phyloP scores from a whole-genome alignment of 2,329 filamentous ascomycete genomes.

The Chaetothyriales sp. region DNA sequence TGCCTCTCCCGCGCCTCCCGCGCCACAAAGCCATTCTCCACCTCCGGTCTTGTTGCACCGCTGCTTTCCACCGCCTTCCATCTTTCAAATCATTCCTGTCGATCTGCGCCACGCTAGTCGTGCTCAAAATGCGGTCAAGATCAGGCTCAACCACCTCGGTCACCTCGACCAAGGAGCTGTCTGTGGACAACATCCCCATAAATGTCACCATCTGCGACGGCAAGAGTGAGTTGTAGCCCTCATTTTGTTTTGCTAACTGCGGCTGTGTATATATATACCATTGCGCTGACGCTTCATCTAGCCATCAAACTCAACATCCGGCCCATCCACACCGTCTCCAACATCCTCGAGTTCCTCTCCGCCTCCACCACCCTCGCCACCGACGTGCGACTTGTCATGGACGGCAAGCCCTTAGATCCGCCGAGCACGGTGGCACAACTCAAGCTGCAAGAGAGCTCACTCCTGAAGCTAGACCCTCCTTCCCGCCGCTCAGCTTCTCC shows the following conservation, averaged over 20 bases:
- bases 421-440: constrained; percentile 16
- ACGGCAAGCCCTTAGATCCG: constrained; percentile 39
- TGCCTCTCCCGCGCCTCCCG: background rate
- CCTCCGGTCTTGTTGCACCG: background rate
- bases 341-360: constrained; percentile 41
- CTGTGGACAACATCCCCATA: constrained; percentile 42
- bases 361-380: constrained; percentile 39
- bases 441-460: constrained; percentile 13
- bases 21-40: background rate
- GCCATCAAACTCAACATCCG: constrained; percentile 44
- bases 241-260: constrained; percentile 18
- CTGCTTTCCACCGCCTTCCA: background rate
- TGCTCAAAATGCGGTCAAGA: constrained; percentile 9
- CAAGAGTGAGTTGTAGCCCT: constrained; percentile 34
- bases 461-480: constrained; percentile 26
- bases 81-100: background rate
- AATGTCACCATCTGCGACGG: constrained; percentile 46
- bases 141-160: constrained; percentile 10
- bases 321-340: constrained; percentile 37
- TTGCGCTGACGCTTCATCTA: constrained; percentile 19
- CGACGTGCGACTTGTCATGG: constrained; percentile 41
- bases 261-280: no score
- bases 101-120: background rate
- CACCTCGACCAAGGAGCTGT: constrained; percentile 26
- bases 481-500: constrained; percentile 9